Base-by-base conservation (phyloP, 163 green algal species). In the Chlorella variabilis region DNA sequence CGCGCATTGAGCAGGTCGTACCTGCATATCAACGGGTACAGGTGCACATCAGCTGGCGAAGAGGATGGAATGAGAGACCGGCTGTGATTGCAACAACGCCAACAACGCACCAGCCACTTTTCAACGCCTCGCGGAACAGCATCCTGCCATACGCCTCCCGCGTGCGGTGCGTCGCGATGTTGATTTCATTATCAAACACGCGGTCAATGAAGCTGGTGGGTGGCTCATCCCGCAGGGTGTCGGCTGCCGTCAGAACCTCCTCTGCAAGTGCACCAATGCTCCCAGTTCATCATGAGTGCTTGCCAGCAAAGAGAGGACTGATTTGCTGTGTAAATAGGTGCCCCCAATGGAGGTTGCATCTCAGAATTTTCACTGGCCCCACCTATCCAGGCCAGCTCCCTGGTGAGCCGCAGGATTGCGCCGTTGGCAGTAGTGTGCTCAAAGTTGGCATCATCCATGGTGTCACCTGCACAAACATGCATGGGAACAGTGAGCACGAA, bases 391-490 rank as follows among this genome's bases (percentile, higher is more conserved):
- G 78, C 33, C 49, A 87, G 51, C 71, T 87, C 83, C 77, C 79
- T 77, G 36, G 77, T 83, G 9, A 99, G 86, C 7, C 95, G 90
- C 77, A 99, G 89, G 83, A 99, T 98, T 59, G 94, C 94, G 6
- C 93, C 94, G 83, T 99, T 98, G 75, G 97, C 97, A 21, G 68
- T 91, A 33, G 85, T 92, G 87, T 92, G 86, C 87, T 98, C 96
- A 85, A 99, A 99, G 90, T 99, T 99, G 83, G 97, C 97, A 82
- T 99, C 97, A 38, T 99, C 97, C 89, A 99, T 90, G 59, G 88
- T 90, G 83, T 99, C 97, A 20, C 97, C 96, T 25, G 96, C 95
- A 21, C 29, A 38, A 39, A 11, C 8, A 11, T 4, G 38, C 38
- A 31, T 15, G 36, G 20, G 36, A 33, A 34, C 13, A 70, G 20